Evolutionary conservation across 331 rosid genomes (phyloP).

Genomic region (Acacia concinna): DNA sequence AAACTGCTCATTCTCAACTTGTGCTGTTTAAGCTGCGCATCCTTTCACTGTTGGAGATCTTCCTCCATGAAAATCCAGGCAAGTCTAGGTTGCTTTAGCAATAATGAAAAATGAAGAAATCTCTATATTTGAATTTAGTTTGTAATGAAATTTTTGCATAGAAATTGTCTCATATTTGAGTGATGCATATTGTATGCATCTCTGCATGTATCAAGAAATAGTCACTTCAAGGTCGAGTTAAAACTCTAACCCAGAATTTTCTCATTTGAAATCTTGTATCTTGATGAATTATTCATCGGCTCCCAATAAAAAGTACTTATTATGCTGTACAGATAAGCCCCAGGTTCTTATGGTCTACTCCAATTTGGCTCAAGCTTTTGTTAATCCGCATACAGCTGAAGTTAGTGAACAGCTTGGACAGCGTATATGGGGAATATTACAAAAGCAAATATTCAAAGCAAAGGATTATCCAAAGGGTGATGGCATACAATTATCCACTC

Average conservation of each 20-base stretch:
- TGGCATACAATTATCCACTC: conserved; percentile 56
- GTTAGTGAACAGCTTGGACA: conserved; percentile 90
- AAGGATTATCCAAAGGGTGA: conserved; percentile 86
- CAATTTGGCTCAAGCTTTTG: conserved; percentile 70
- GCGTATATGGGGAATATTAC: conserved; percentile 90
- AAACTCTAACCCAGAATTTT: background rate
- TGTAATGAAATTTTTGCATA: background rate
- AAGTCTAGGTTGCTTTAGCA: conserved; percentile 28
- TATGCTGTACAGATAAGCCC: conserved; percentile 62
- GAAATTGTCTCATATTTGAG: background rate
- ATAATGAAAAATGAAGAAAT: background rate
- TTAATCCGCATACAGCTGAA: conserved; percentile 77
- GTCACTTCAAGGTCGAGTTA: background rate
- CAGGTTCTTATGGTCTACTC: conserved; percentile 75
- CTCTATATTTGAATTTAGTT: background rate
- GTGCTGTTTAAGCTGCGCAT: conserved; percentile 84
- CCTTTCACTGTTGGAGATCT: conserved; percentile 87
- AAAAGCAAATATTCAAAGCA: conserved; percentile 75
- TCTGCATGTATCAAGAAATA: background rate
- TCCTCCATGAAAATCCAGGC: conserved; percentile 93
- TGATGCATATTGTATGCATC: background rate
- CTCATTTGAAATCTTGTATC: background rate
- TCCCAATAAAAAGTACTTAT: background rate
- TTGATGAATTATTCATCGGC: background rate
- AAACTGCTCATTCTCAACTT: conserved; percentile 89